Conservation (phyloP, 306 rosid genomes). For the Prunus campanulata region DNA sequence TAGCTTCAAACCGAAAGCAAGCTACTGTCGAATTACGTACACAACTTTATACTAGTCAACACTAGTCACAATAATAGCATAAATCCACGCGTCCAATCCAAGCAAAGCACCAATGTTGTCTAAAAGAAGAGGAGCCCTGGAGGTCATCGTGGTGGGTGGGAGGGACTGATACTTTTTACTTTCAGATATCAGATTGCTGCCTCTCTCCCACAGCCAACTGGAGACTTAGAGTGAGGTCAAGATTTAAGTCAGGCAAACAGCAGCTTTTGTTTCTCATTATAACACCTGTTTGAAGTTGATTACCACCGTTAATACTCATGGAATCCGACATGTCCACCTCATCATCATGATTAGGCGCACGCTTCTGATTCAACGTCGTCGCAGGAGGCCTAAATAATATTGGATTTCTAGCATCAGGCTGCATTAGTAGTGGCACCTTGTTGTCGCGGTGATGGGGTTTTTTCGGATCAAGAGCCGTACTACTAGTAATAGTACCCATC, state of each 20-base stretch:
- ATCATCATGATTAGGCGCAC: too few species aligned
- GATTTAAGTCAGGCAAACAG: slow-evolving; percentile 35
- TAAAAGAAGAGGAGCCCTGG: slow-evolving; percentile 12
- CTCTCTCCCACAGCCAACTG: not conserved
- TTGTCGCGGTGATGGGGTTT: slow-evolving; percentile 4
- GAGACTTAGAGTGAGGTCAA: slow-evolving; percentile 29
- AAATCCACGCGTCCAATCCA: not conserved
- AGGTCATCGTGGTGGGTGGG: not conserved
- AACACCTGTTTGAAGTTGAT: not conserved
- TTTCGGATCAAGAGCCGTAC: not conserved
- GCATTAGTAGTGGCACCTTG: not conserved
- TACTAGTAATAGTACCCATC: not conserved
- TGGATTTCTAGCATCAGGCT: not conserved
- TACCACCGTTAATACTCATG: not conserved
- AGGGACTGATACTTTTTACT: too few species aligned
- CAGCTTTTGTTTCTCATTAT: not conserved
- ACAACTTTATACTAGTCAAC: not conserved
- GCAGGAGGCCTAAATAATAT: not conserved
- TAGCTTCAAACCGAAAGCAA: too few species aligned
- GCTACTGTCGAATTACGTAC: not conserved
- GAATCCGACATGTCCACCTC: not conserved
- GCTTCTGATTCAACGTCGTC: not conserved
- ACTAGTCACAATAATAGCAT: not conserved
- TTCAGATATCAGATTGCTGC: not conserved
- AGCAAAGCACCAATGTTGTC: not conserved